Conservation (phyloP, 805 yeast genomes). For the Brettanomyces bruxellensis region DNA sequence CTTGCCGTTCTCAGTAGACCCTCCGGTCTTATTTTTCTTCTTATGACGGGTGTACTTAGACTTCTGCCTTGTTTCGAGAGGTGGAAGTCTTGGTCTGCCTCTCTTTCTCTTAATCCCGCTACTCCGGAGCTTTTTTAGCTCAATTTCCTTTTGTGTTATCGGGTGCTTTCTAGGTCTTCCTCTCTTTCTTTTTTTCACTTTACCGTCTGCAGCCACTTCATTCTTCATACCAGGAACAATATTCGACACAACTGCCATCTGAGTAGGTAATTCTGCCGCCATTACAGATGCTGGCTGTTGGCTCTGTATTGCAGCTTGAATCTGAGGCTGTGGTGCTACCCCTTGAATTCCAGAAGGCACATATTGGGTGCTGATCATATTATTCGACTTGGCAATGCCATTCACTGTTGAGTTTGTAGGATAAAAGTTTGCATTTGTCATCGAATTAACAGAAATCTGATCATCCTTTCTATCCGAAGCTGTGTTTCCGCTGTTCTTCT, state of each 20-base stretch:
- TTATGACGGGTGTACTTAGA: background rate
- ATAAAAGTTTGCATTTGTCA: too few relatives aligned
- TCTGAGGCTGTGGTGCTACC: background rate
- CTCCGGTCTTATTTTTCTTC: background rate
- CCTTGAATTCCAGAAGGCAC: too few relatives aligned
- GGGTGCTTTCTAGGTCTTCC: constrained; percentile 2
- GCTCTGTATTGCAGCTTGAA: background rate
- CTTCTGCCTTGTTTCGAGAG: constrained; percentile 14
- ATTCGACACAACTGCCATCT: too few relatives aligned
- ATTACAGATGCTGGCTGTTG: background rate
- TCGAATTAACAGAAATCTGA: too few relatives aligned
- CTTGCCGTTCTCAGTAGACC: background rate
- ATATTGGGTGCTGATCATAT: too few relatives aligned
- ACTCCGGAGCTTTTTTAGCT: background rate
- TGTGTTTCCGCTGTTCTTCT: too few relatives aligned
- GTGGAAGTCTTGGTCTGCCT: constrained; percentile 23
- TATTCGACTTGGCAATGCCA: too few relatives aligned
- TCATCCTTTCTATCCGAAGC: too few relatives aligned
- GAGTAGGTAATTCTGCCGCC: background rate
- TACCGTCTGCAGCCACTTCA: too few relatives aligned
- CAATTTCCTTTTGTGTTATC: background rate
- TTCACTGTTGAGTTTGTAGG: too few relatives aligned
- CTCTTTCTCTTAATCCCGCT: constrained; percentile 14
- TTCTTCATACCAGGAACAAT: too few relatives aligned
- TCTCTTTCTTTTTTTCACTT: background rate